These are phyloP conservation scores for Ophiocordyceps camponoti-floridani DNA, from an alignment of 2,329 filamentous ascomycete genomes.

Conservation along the genomic window DNA sequence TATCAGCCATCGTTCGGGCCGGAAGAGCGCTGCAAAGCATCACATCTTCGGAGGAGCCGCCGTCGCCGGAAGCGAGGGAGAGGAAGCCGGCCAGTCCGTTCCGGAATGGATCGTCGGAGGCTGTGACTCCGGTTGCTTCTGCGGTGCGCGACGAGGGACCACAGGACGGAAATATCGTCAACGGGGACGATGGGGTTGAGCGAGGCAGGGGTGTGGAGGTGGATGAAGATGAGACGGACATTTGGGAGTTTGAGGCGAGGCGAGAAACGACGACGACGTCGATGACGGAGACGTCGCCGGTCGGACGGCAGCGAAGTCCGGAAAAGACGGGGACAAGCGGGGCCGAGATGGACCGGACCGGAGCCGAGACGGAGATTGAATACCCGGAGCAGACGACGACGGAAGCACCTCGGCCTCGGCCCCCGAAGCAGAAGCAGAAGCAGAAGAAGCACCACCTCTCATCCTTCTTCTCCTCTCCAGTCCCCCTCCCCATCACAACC, in stretches of 20 bases:
- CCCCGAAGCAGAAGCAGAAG: constrained; percentile 4
- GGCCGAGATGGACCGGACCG: constrained; percentile 11
- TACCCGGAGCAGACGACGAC: constrained; percentile 13
- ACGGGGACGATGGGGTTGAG: neutral
- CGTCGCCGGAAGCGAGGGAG: constrained; percentile 33
- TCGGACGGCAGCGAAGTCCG: neutral
- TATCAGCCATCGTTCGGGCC: constrained; percentile 41
- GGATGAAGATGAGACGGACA: constrained; percentile 25
- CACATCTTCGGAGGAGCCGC: constrained; percentile 35
- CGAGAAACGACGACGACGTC: constrained; percentile 14
- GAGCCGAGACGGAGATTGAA: constrained; percentile 15
- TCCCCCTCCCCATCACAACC: constrained; percentile 15
- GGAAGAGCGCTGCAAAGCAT: constrained; percentile 38
- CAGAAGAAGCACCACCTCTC: constrained; percentile 24
- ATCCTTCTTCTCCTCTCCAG: constrained; percentile 40
- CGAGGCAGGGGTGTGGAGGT: constrained; percentile 5
- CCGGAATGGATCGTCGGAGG: constrained; percentile 8
- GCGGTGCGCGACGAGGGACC: too few relatives aligned
- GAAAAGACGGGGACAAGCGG: constrained; percentile 6
- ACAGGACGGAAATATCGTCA: too few relatives aligned
- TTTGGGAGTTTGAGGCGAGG: constrained; percentile 40
- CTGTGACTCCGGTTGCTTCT: neutral
- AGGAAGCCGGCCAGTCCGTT: constrained; percentile 23
- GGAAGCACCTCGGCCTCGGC: neutral
- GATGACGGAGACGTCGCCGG: too few relatives aligned